Conservation (phyloP, 2,329 filamentous ascomycete genomes). For the Scedosporium apiospermum region DNA sequence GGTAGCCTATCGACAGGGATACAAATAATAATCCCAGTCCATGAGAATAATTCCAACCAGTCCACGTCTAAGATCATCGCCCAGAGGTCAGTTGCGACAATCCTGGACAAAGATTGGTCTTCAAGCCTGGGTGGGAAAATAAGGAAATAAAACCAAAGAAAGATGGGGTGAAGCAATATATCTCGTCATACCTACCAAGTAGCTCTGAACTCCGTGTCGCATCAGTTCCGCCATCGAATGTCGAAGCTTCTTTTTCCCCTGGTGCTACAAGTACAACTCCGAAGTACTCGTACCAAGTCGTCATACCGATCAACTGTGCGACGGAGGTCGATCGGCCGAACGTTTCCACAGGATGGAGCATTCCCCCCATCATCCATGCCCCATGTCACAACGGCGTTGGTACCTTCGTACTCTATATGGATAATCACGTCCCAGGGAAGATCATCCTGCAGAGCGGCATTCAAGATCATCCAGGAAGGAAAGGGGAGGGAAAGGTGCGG, state of each 20-base stretch:
- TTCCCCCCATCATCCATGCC: background rate
- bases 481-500: background rate
- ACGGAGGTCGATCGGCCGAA: constrained; percentile 2
- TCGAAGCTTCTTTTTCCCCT: background rate
- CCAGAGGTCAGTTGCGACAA: too few relatives aligned
- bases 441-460: constrained; percentile 1
- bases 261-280: background rate
- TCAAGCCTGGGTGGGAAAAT: too few relatives aligned
- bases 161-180: too few relatives aligned
- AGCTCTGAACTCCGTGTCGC: too few relatives aligned
- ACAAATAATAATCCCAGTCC: too few relatives aligned
- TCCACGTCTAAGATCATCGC: too few relatives aligned
- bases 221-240: background rate
- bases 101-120: too few relatives aligned
- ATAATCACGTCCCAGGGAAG: background rate
- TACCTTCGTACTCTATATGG: background rate
- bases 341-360: background rate
- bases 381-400: background rate
- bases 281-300: background rate
- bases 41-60: too few relatives aligned
- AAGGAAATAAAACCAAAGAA: too few relatives aligned
- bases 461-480: background rate
- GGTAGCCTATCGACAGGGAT: background rate
- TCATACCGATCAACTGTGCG: background rate
- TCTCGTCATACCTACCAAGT: too few relatives aligned